Percentiles rank a stretch among this genome's conserved stretches.
phyloP scores from a whole-genome alignment of 768 basidiomycete species.

The Trametes elegans region DNA sequence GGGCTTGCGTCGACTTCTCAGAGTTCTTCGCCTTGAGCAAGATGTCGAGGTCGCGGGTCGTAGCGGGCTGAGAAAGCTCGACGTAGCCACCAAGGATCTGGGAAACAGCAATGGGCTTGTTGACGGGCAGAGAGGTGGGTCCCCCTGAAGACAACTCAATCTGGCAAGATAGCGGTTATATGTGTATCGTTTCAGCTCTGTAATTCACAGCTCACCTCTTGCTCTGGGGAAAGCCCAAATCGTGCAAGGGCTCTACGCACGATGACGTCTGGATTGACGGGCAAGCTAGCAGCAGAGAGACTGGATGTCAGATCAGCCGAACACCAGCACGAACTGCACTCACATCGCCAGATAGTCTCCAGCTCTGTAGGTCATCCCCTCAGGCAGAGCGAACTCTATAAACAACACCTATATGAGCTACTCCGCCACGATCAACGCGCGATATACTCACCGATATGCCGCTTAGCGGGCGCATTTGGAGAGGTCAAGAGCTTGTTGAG shows the following conservation, averaged over 20 bases:
- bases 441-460: constrained; percentile 37
- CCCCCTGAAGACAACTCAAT: constrained; percentile 34
- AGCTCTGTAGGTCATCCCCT: constrained; percentile 36
- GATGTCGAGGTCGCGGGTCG: constrained; percentile 38
- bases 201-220: constrained; percentile 30
- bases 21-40: constrained; percentile 31
- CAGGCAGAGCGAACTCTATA: constrained; percentile 42
- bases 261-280: constrained; percentile 38
- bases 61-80: constrained; percentile 47
- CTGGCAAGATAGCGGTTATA: constrained; percentile 26
- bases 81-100: constrained; percentile 44
- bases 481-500: constrained; percentile 39
- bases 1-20: constrained; percentile 23
- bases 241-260: constrained; percentile 38
- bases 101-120: constrained; percentile 35
- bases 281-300: constrained; percentile 30
- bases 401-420: background rate
- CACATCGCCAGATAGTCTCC: constrained; percentile 50
- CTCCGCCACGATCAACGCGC: too few species aligned
- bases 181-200: background rate
- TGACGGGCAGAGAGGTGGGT: constrained; percentile 41
- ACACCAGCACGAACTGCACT: constrained; percentile 3
- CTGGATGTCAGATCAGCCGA: background rate
- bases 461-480: constrained; percentile 36
- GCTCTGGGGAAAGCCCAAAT: constrained; percentile 38